Percentiles rank a stretch among this genome's conserved stretches.
phyloP scores from a whole-genome alignment of 495 filamentous ascomycete species.

The Penicillium odoratum region DNA sequence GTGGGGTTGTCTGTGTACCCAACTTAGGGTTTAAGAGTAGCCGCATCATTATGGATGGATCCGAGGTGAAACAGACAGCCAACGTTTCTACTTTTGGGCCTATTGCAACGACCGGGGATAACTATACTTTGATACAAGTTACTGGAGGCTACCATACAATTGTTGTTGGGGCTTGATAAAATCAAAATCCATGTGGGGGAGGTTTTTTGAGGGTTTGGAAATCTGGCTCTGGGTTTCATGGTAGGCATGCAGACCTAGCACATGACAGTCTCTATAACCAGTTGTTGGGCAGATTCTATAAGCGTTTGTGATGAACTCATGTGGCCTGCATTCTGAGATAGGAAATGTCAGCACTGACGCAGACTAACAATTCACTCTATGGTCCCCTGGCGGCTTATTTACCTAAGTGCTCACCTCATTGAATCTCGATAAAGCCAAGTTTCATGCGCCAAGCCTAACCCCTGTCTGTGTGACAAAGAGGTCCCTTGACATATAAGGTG shows the following conservation, averaged over 20 bases:
- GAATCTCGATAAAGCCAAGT: background rate
- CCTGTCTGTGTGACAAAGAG: background rate
- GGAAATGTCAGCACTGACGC: background rate
- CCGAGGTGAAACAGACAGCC: background rate
- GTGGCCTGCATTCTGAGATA: background rate
- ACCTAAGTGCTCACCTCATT: background rate
- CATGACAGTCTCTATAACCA: background rate
- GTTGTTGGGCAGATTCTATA: background rate
- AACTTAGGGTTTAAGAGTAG: background rate
- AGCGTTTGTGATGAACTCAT: background rate
- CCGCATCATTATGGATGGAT: slow-evolving; percentile 2
- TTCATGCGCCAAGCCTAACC: background rate
- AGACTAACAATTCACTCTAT: background rate
- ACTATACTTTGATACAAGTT: background rate
- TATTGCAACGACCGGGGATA: slow-evolving; percentile 1
- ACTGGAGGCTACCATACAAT: slow-evolving; percentile 9
- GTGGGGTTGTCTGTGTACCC: slow-evolving; percentile 13
- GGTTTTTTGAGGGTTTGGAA: too few species aligned
- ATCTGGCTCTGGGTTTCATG: too few species aligned
- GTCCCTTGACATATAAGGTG: too few species aligned
- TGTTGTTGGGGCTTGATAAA: background rate
- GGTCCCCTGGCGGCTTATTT: background rate
- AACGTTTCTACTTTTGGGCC: background rate
- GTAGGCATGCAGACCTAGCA: too few species aligned
- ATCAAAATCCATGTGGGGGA: background rate